Evolutionary conservation across 164 flowering plant genomes (phyloP).

Genomic region (Berberis thunbergii): DNA sequence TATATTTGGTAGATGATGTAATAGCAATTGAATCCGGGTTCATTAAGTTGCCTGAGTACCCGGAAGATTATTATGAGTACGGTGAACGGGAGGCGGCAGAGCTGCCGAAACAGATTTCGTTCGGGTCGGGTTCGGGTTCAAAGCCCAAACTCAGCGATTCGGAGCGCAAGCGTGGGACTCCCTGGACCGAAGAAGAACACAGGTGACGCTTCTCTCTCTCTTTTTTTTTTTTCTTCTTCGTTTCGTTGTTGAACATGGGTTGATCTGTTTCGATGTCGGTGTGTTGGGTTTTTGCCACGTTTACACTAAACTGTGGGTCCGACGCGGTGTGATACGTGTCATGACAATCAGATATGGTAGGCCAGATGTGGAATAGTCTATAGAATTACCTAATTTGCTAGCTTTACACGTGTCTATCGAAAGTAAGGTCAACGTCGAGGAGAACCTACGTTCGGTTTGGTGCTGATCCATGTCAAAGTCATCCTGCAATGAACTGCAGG

Average conservation of each 20-base stretch:
- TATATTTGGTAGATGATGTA: slow-evolving; percentile 38
- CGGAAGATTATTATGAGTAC: slow-evolving; percentile 14
- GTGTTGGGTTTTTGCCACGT: background rate
- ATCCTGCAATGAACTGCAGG: no score
- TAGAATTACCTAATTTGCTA: no score
- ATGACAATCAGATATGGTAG: no score
- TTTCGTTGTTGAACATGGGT: background rate
- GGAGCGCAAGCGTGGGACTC: slow-evolving; percentile 63
- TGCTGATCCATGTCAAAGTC: no score
- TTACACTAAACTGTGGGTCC: no score
- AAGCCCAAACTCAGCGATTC: slow-evolving; percentile 13
- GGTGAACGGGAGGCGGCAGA: no score
- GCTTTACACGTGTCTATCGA: no score
- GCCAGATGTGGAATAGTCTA: no score
- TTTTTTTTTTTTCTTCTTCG: background rate
- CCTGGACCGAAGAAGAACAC: slow-evolving; percentile 83
- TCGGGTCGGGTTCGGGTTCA: background rate
- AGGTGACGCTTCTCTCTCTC: slow-evolving; percentile 12
- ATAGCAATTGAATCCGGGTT: slow-evolving; percentile 52
- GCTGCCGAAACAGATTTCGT: no score
- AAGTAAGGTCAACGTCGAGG: no score
- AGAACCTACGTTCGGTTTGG: no score
- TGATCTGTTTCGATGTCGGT: background rate
- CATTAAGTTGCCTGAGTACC: slow-evolving; percentile 41
- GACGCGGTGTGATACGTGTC: no score